Base-by-base conservation (phyloP, 1,284 basidiomycete genomes). In the Ustilago curta region DNA sequence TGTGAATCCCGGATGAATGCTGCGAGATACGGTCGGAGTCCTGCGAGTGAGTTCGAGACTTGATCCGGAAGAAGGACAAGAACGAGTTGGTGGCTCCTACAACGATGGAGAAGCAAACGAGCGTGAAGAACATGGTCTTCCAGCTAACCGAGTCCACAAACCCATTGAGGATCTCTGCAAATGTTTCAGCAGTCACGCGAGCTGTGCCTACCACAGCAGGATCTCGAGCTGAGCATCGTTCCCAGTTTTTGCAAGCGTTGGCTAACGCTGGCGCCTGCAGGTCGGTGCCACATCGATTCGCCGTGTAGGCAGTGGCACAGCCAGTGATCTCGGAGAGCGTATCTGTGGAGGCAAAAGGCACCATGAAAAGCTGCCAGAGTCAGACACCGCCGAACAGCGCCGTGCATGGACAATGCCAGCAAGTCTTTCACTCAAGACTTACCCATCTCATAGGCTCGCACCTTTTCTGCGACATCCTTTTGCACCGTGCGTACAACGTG, bases 141-240 rank as follows among this genome's bases (percentile, higher is more conserved):
- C 94, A 97, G 85, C 91, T 95, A 84, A 98, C 95, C 45, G 93
- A 91, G 83, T 98, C 96, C 31, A 98, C 93, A 84, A 99, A 99
- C 8, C 93, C 91, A 85, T 98, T 97, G 78, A 97, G 91, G 40
- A 97, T 93, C 79, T 97, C 95, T 51, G 94, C 96, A 85, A 98
- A 91, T 51, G 96, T 91, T 87, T 98, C 94, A 57, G 96, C 95
- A 48, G 92, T 91, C 76, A 98, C 92, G 74, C 90, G 90, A 59
- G 94, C 93, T 53, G 93, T 91, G 0, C 94, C 94, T 23, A 97
- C 90, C 39, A 92, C 91, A 27, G 91, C 91, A 47, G 94, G 94
- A 87, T 97, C 94, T 60, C 93, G 91, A 84, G 92, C 91, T 93
- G 97, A 97, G 85, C 96, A 99, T n/a, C 90, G 90, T 81, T 95